These are phyloP conservation scores for Pleurotus salmoneostramineus DNA, from an alignment of 768 basidiomycete species.

Conservation along the genomic window DNA sequence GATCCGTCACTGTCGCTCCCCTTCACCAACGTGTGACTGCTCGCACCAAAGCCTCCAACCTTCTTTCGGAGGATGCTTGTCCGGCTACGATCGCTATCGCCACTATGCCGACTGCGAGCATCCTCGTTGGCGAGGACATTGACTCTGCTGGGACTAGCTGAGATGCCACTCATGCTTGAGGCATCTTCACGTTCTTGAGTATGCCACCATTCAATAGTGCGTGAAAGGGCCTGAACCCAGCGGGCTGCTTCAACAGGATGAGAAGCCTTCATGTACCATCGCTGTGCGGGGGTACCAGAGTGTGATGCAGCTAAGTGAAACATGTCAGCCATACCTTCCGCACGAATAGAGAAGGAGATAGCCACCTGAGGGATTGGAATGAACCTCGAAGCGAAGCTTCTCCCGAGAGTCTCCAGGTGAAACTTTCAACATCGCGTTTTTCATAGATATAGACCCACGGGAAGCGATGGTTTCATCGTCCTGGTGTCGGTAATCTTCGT, in stretches of 20 bases:
- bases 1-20: conserved; percentile 1
- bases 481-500: conserved; percentile 79
- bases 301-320: conserved; percentile 11
- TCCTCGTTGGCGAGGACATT: conserved; percentile 10
- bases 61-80: conserved; percentile 20
- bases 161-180: conserved; percentile 12
- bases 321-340: not conserved
- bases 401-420: conserved; percentile 37
- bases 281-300: conserved; percentile 39
- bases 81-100: conserved; percentile 43
- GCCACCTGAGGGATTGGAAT: conserved; percentile 50
- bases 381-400: conserved; percentile 80
- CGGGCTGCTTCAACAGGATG: conserved; percentile 88
- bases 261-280: conserved; percentile 81
- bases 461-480: conserved; percentile 86
- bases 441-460: conserved; percentile 87
- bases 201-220: conserved; percentile 66
- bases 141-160: conserved; percentile 1
- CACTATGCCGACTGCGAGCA: conserved; percentile 31
- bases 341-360: conserved; percentile 5
- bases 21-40: not conserved
- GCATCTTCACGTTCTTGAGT: conserved; percentile 32
- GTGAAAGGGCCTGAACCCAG: conserved; percentile 76
- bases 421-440: conserved; percentile 61
- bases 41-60: not conserved